A percentile compares a stretch with the other conserved stretches of the same genome.
phyloP scores from a whole-genome alignment of 257 asterid genomes.

The Dorcoceras hygrometricum region DNA sequence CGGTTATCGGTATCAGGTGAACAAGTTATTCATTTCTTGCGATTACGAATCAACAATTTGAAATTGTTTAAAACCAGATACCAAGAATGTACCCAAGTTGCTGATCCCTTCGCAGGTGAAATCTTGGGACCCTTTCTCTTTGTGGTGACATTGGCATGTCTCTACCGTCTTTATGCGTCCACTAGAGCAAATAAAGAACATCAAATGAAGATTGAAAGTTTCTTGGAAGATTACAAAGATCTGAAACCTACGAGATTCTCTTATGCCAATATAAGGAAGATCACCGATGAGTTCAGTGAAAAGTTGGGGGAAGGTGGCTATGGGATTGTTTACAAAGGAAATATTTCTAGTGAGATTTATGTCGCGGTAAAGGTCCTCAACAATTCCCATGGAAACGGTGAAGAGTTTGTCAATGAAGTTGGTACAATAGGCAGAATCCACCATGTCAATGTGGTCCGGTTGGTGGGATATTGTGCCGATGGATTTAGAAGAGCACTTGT shows the following conservation, averaged over 20 bases:
- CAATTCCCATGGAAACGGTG: conserved; percentile 23
- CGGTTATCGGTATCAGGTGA: conserved; percentile 19
- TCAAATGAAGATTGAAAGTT: conserved; percentile 34
- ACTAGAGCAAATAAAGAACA: conserved; percentile 21
- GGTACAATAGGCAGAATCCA: conserved; percentile 29
- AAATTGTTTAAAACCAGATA: not conserved
- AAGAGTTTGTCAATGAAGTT: conserved; percentile 35
- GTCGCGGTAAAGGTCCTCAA: conserved; percentile 33
- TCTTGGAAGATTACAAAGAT: conserved; percentile 34
- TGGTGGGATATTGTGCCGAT: conserved; percentile 35
- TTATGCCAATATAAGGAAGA: conserved; percentile 39
- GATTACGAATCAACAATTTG: too few species aligned
- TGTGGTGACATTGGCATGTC: conserved; percentile 11
- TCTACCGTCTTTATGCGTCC: conserved; percentile 12
- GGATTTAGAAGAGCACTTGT: conserved; percentile 32
- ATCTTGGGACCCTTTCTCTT: conserved; percentile 24
- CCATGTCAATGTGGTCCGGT: conserved; percentile 32
- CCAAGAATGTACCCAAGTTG: not conserved
- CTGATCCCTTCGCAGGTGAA: not conserved
- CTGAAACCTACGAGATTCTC: conserved; percentile 42
- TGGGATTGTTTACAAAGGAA: conserved; percentile 33
- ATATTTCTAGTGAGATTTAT: conserved; percentile 24
- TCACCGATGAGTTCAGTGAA: conserved; percentile 30
- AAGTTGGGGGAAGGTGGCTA: conserved; percentile 37
- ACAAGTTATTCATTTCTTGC: not conserved